Conservation (phyloP, 768 basidiomycete genomes). For the Pulveroboletus sp. region DNA sequence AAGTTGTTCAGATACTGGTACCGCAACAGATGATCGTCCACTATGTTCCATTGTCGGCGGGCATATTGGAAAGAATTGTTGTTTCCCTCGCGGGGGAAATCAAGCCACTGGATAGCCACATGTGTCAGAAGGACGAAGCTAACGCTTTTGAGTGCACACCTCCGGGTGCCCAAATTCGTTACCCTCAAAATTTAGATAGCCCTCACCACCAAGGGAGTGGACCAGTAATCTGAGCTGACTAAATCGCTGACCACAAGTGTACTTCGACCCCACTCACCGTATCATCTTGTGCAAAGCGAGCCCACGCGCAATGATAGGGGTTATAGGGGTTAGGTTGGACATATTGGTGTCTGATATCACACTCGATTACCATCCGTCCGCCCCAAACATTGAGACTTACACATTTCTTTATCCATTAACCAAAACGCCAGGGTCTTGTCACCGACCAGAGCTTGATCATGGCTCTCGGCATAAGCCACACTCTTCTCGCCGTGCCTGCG, state of each 20-base stretch:
- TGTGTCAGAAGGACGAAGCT: neutral
- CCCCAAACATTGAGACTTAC: slow-evolving; percentile 42
- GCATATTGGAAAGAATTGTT: slow-evolving; percentile 96
- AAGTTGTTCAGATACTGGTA: slow-evolving; percentile 94
- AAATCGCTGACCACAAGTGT: neutral
- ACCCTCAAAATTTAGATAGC: slow-evolving; percentile 96
- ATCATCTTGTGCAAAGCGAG: slow-evolving; percentile 97
- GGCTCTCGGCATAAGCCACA: slow-evolving; percentile 91
- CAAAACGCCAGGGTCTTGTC: slow-evolving; percentile 99
- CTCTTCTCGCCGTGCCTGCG: slow-evolving; percentile 87
- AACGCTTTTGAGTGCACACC: slow-evolving; percentile 37
- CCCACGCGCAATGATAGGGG: slow-evolving; percentile 83
- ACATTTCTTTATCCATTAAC: slow-evolving; percentile 99
- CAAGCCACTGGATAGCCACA: slow-evolving; percentile 74
- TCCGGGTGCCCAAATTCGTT: slow-evolving; percentile 99
- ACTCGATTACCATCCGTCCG: neutral
- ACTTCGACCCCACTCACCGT: slow-evolving; percentile 47
- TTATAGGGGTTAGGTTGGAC: slow-evolving; percentile 82
- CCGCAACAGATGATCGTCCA: slow-evolving; percentile 81
- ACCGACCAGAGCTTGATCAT: slow-evolving; percentile 97
- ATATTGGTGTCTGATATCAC: slow-evolving; percentile 75
- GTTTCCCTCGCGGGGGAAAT: slow-evolving; percentile 97
- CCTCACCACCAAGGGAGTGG: slow-evolving; percentile 93
- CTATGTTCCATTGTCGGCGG: slow-evolving; percentile 93
- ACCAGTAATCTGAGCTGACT: slow-evolving; percentile 63